phyloP scores from a whole-genome alignment of 768 basidiomycete species.

The Termitomyces bulborhizus region DNA sequence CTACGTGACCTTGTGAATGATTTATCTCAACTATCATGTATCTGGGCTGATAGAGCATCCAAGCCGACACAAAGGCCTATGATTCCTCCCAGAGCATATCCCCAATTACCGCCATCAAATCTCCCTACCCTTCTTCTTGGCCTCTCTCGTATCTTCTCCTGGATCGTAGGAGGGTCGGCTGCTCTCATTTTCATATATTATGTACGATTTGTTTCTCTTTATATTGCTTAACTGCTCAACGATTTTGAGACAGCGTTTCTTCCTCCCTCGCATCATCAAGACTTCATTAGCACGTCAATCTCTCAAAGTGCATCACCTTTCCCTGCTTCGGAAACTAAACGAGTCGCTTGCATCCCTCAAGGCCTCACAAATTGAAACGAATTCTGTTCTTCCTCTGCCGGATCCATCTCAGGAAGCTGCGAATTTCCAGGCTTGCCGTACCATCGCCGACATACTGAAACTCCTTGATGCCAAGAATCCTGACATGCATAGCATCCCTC shows the following conservation, averaged over 20 bases:
- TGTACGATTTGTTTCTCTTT: constrained; percentile 30
- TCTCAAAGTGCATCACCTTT: constrained; percentile 52
- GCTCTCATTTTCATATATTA: constrained; percentile 57
- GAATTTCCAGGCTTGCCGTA: constrained; percentile 36
- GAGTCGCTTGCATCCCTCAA: constrained; percentile 51
- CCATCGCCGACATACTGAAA: constrained; percentile 37
- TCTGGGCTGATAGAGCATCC: neutral
- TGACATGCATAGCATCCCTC: constrained; percentile 32
- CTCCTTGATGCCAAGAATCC: constrained; percentile 20
- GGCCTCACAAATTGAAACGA: constrained; percentile 47
- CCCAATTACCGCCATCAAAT: constrained; percentile 61
- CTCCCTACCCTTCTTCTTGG: constrained; percentile 64
- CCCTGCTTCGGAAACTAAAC: constrained; percentile 48
- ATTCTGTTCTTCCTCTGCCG: constrained; percentile 51
- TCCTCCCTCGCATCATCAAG: constrained; percentile 59
- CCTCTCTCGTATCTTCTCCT: constrained; percentile 51
- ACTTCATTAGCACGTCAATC: constrained; percentile 58
- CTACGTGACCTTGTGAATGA: constrained; percentile 48
- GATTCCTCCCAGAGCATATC: constrained; percentile 71
- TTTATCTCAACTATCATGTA: neutral
- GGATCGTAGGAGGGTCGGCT: constrained; percentile 63
- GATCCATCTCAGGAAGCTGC: constrained; percentile 42
- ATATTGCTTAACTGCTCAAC: neutral
- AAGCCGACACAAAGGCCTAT: constrained; percentile 35
- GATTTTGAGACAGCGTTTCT: constrained; percentile 43